A percentile compares a stretch with the other conserved stretches of the same genome.
Evolutionary conservation across 345 rosid genomes (phyloP).

Genomic region (Pistacia integerrima): DNA sequence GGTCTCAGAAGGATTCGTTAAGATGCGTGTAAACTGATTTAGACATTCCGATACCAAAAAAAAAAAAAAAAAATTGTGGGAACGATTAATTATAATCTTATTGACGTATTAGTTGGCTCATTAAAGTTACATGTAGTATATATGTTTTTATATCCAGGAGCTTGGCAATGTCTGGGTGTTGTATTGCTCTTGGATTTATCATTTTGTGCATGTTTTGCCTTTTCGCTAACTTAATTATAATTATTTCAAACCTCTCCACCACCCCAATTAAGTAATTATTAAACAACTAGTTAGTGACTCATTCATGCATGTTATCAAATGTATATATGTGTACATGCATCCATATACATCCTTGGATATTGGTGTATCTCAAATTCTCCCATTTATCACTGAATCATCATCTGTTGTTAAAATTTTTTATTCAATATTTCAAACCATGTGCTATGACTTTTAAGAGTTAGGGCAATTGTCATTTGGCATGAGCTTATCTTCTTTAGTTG

Average conservation of each 20-base stretch:
- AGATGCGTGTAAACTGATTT: too few relatives aligned
- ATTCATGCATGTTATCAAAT: neutral
- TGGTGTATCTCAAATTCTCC: too few relatives aligned
- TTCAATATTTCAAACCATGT: neutral
- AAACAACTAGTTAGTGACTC: neutral
- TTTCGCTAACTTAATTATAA: neutral
- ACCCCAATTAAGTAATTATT: neutral
- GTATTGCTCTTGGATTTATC: neutral
- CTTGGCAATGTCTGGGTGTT: neutral
- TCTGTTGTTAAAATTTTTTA: too few relatives aligned
- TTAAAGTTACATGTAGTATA: neutral
- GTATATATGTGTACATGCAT: neutral
- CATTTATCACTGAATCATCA: too few relatives aligned
- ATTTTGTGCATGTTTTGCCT: neutral
- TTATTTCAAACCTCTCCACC: neutral
- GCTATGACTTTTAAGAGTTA: constrained; percentile 14
- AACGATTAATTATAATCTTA: too few relatives aligned
- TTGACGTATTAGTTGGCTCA: too few relatives aligned
- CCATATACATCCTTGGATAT: neutral
- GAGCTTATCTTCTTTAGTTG: neutral
- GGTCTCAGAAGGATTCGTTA: too few relatives aligned
- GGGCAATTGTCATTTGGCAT: constrained; percentile 18
- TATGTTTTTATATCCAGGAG: neutral
- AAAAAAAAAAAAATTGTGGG: too few relatives aligned
- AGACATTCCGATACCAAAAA: too few relatives aligned